Conservation (phyloP, 192 early-diverging fungal species). For the Coemansia sp. region DNA sequence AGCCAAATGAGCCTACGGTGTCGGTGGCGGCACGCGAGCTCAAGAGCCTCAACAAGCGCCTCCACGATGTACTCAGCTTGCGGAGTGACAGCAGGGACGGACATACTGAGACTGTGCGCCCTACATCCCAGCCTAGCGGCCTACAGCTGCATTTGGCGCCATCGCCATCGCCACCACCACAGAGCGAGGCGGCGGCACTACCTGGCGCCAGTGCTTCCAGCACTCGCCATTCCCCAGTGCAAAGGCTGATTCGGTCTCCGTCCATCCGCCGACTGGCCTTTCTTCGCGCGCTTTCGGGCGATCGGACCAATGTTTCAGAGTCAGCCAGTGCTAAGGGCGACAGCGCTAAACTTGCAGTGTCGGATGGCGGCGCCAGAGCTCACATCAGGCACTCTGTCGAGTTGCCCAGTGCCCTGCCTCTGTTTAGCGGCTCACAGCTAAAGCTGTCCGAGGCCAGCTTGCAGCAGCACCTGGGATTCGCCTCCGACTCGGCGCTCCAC, state of each 20-base stretch:
- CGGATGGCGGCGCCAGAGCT: not conserved
- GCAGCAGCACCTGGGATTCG: conserved; percentile 2
- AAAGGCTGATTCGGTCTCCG: conserved; percentile 12
- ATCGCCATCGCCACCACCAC: not conserved
- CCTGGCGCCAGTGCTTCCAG: not conserved
- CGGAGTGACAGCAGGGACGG: not conserved
- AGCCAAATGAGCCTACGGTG: not conserved
- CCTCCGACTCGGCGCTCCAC: not conserved
- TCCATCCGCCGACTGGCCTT: conserved; percentile 34
- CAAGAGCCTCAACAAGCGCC: conserved; percentile 18
- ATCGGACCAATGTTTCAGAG: not conserved
- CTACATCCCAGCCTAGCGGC: not conserved
- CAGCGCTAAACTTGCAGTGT: not conserved
- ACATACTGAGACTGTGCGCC: not conserved
- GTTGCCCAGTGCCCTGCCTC: not conserved
- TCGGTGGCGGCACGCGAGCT: conserved; percentile 15
- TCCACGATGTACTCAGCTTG: conserved; percentile 30
- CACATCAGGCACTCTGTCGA: not conserved
- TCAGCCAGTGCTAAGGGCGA: not conserved
- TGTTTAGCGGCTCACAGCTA: not conserved
- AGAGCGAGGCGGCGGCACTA: not conserved
- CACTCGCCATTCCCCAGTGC: conserved; percentile 2
- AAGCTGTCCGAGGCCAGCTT: not conserved
- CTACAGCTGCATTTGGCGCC: not conserved
- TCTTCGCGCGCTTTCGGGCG: conserved; percentile 11